Conservation (phyloP, 1,139 yeast species). For the Candida labiduridarum region DNA sequence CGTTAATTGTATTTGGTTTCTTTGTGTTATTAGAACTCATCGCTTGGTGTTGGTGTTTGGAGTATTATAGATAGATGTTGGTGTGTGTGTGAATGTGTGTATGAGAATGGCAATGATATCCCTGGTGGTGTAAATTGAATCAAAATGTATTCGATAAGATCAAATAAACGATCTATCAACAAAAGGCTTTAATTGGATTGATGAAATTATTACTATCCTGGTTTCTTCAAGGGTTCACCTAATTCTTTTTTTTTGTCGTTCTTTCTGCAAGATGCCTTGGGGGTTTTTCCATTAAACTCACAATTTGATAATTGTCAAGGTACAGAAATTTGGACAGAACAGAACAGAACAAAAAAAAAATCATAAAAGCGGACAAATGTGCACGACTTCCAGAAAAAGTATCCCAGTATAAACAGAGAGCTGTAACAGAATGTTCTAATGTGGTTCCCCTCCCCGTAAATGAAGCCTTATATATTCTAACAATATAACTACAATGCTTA, state of each 20-base stretch:
- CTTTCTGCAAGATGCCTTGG: slow-evolving; percentile 2
- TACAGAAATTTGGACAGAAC: slow-evolving; percentile 1
- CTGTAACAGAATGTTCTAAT: too few species aligned
- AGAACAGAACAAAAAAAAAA: slow-evolving; percentile 4
- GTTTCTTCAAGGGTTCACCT: neutral
- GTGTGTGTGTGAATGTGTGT: neutral
- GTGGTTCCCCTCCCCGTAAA: too few species aligned
- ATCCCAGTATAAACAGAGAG: neutral
- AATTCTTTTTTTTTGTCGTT: neutral
- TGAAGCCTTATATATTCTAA: too few species aligned
- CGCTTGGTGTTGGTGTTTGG: neutral
- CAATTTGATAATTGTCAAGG: slow-evolving; percentile 4
- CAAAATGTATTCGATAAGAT: neutral
- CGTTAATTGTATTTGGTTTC: neutral
- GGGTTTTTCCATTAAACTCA: neutral
- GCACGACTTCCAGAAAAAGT: neutral
- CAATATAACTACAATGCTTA: too few species aligned
- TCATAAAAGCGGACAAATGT: neutral
- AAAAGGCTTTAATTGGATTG: neutral
- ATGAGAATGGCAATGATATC: neutral
- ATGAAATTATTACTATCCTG: neutral
- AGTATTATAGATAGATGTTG: neutral
- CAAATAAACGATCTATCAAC: neutral
- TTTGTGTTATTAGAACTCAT: slow-evolving; percentile 1
- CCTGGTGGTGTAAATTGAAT: neutral